Percentiles rank a stretch among this genome's conserved stretches.
Conservation (phyloP, 2,329 filamentous ascomycete genomes). For the Dactylellina leptospora region DNA sequence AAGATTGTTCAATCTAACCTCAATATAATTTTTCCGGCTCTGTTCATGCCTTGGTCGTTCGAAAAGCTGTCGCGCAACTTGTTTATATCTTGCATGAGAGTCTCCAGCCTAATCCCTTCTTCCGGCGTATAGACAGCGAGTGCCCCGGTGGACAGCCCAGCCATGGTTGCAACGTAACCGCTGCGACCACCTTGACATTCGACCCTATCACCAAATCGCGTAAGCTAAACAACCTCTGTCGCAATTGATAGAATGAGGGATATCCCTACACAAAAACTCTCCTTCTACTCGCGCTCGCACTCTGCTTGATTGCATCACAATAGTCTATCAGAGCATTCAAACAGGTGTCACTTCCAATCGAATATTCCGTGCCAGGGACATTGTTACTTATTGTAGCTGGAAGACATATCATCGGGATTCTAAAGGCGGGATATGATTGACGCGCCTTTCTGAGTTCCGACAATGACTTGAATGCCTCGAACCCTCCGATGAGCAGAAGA, state of each 20-base stretch:
- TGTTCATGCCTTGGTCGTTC: constrained; percentile 83
- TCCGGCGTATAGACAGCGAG: constrained; percentile 95
- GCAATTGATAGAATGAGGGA: too few relatives aligned
- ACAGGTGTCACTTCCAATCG: constrained; percentile 93
- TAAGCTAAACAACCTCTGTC: too few relatives aligned
- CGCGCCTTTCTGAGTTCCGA: constrained; percentile 85
- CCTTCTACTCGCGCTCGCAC: constrained; percentile 88
- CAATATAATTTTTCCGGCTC: constrained; percentile 93
- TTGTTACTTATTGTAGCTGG: constrained; percentile 99
- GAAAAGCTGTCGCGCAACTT: constrained; percentile 86
- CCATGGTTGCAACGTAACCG: constrained; percentile 90
- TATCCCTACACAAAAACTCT: constrained; percentile 83
- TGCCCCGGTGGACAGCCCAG: constrained; percentile 89
- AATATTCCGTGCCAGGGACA: constrained; percentile 96
- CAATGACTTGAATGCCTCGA: constrained; percentile 93
- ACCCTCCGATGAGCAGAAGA: constrained; percentile 90
- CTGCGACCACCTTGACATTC: constrained; percentile 96
- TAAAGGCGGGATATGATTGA: constrained; percentile 80
- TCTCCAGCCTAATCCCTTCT: constrained; percentile 91
- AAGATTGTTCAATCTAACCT: constrained; percentile 19
- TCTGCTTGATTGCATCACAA: constrained; percentile 97
- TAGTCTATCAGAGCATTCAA: constrained; percentile 93
- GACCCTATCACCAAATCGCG: constrained; percentile 65
- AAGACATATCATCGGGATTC: constrained; percentile 88
- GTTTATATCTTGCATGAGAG: constrained; percentile 88